Evolutionary conservation across 1,284 basidiomycete genomes (phyloP), one percentile per base, ranked within the genome.

Genomic region (Sutorius eximius): DNA sequence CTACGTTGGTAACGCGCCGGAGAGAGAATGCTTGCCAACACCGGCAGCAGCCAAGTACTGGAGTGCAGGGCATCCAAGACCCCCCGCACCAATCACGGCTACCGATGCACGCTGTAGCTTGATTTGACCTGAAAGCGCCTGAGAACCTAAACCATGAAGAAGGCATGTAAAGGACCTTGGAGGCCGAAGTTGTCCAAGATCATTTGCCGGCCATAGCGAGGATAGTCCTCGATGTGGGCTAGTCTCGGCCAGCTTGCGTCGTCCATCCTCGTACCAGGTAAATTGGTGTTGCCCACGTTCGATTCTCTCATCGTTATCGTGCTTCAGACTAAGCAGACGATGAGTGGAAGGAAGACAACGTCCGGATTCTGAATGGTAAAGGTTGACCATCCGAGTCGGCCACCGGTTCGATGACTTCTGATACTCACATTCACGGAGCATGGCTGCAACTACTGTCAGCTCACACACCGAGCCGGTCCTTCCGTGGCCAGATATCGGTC

Each of bases 191-290:
- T 87, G 54, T 93, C 86, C 52, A 98, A 78, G 61, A 99, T 95
- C 94, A 99, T 97, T 70, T 99, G 97, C 43, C 97, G 80, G 24
- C 95, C 95, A 82, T 98, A 99, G 45, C 96, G 82, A 61, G 79
- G 76, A 71, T 97, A 98, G 66, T 98, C 95, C 43, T 79, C 73
- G 22, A 85, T 71, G 29, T 76, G 73, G 18, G 82, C 71, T 53
- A 73, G 52, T 60, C 58, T 61, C 24, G 57, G 57, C 59, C 47
- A 56, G 27, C 29, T 55, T 20, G 58, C 9, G 30, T 55, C 56
- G 27, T 56, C 56, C 56, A 50, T 52, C 38, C 38, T 29, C 46
- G 20, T 43, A 32, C 36, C 36, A 18, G 40, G 27, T 49, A 36
- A 33, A 34, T 42, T 42, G 34, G 15, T 38, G 13, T 37, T 22